Percentiles rank a stretch among this genome's conserved stretches.
These are phyloP conservation scores for Coccomyxa subellipsoidea DNA, from an alignment of 163 green algal species.

Conservation along the genomic window DNA sequence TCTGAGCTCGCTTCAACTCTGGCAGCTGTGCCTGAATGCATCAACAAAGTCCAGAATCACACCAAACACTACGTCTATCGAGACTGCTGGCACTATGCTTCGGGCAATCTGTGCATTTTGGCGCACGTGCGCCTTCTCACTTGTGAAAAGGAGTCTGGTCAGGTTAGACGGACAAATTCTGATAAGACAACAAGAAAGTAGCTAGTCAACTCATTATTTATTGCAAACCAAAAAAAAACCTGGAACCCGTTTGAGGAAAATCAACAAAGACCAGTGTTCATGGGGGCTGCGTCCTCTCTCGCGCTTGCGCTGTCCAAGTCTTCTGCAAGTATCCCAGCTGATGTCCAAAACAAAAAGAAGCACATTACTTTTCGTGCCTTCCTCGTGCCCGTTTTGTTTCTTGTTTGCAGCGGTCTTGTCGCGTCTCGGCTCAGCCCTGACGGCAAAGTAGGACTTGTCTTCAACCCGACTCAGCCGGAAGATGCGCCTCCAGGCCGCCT, in stretches of 20 bases:
- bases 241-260: no score
- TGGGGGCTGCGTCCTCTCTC: no score
- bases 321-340: no score
- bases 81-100: no score
- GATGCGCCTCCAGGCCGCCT: background rate
- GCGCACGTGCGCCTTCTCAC: background rate
- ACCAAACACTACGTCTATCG: no score
- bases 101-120: no score
- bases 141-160: background rate
- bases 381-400: background rate
- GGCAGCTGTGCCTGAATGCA: no score
- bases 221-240: no score
- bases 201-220: no score
- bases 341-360: background rate
- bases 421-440: background rate
- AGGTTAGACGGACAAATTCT: background rate
- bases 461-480: background rate
- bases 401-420: background rate
- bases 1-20: background rate
- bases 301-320: no score
- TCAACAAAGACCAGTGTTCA: no score
- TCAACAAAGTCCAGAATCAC: no score
- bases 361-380: background rate
- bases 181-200: background rate
- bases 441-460: background rate